Evolutionary conservation across 148 eudicot genomes (phyloP), one percentile per base, ranked within the genome.

Genomic region (Chenopodium album): DNA sequence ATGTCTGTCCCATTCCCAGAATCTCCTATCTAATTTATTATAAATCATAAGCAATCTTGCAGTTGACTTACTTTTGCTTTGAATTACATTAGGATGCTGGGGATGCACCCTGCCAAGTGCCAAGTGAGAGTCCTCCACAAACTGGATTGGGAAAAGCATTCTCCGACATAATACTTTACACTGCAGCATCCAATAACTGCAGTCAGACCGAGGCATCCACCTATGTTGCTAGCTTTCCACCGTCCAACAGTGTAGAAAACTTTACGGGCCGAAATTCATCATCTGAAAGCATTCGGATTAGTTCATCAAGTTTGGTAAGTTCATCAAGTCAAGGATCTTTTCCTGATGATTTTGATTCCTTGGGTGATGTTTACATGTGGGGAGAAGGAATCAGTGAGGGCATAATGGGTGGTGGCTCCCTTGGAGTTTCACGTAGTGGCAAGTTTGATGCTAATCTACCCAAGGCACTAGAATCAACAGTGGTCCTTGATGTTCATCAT

Each of bases 241-340:
- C 87, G 31, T 70, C 86, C 60, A 75, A 74, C 64, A 78, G 82
- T 70, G 64, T 76, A 76, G 94, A 91, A 44, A 89, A 78, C 80
- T 48, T 88, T 69, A 90, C 85, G 75, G 82, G 85, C 59, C 88
- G 90, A 82, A 85, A 85, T 68, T 92, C 95, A 14, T 84, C 88
- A 69, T 85, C 92, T 76, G 98, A 94, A 83, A 88, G 84, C 83
- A 56, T 87, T 68, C 88, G 97, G 52, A 87, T 92, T 77, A 93
- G 97, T 84, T 91, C 90, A 74, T 95, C 96, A 47, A 93, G 97
- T 84, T 93, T 86, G 68, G 87, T 93, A 76, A 95, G 98, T 81
- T 93, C 97, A 84, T 94, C 98, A 72, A 93, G 98, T 76, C 97
- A 93, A 41, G 97, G 97, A 48, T 92, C 95, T 47, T 83, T 84